Base-by-base conservation (phyloP, 2,329 filamentous ascomycete species). In the Neopestalotiopsis sp. region DNA sequence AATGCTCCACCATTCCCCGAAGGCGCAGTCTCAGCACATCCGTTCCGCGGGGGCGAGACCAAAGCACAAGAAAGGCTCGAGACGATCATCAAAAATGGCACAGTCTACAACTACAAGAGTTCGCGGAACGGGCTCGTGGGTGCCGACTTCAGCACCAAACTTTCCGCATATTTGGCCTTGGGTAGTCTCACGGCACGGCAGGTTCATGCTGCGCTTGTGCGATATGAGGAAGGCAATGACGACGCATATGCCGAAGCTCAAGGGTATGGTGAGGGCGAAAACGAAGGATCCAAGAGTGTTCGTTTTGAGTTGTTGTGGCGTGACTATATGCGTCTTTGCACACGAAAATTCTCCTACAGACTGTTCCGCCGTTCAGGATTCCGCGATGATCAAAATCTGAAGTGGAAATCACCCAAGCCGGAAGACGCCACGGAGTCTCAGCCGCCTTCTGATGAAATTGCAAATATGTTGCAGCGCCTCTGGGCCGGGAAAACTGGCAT, bases 261-360 rank as follows among this genome's bases (percentile, higher is more conserved):
- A 1, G 91, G 91, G 0, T 94, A 90, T 68, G 91, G 89, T 0
- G 79, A 89, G 64, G 92, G 92, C 0, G 91, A 94, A 77, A 94
- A 91, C 65, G 87, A 89, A 38, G 92, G 93, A 0, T 94, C 91
- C 0, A 86, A 86, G 42, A 87, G 85, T 0, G 86, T 95, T 1
- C 88, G 93, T 0, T 91, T 93, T 68, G 92, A 95, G 75, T 82
- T 96, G 0, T 79, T 95, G 0, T 94, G 91, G 92, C 84, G 93
- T 56, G 93, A 95, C 74, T 95, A 95, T 75, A 94, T 95, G 90
- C 86, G 91, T 1, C 85, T 95, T 0, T 94, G 91, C 75, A 90
- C 89, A 5, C 85, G 86, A 40, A 95, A 95, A 74, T 94, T 92
- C 71, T 87, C 88, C 0, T 75, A 79, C 17, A 87, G 86, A 28